Conservation (phyloP, 2,329 filamentous ascomycete species). For the Corynespora cassiicola region DNA sequence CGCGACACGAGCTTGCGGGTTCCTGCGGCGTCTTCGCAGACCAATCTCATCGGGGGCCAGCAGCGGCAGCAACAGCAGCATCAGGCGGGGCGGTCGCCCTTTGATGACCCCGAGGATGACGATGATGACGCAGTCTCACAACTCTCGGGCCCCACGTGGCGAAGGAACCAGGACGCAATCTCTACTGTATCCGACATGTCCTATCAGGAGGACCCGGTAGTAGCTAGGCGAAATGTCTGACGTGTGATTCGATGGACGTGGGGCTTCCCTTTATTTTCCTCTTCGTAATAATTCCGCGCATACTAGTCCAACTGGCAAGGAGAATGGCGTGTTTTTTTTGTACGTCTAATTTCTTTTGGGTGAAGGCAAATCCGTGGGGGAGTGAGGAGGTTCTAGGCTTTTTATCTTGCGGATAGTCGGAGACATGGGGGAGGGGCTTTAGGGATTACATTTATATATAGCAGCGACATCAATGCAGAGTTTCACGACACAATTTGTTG, state of each 20-base stretch:
- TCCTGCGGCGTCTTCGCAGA: conserved; percentile 21
- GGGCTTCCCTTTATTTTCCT: conserved; percentile 10
- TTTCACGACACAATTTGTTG: no score
- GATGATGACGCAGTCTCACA: conserved; percentile 37
- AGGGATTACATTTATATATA: no score
- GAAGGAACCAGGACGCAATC: conserved; percentile 26
- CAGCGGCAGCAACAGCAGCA: no score
- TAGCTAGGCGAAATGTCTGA: conserved; percentile 20
- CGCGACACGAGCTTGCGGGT: conserved; percentile 40
- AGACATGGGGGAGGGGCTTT: no score
- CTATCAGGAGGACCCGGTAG: conserved; percentile 36
- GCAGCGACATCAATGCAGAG: no score
- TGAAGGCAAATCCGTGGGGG: conserved; percentile 9
- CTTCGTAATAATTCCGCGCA: no score
- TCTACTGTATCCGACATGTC: conserved; percentile 41
- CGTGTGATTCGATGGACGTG: not conserved
- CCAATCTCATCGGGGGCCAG: conserved; percentile 22
- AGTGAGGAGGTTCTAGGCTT: no score
- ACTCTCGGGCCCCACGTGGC: conserved; percentile 26
- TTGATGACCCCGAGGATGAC: conserved; percentile 35
- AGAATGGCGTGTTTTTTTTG: conserved; percentile 4
- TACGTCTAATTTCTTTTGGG: conserved; percentile 7
- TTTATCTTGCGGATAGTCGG: no score
- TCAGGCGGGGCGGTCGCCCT: conserved; percentile 33
- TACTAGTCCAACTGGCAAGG: conserved; percentile 6